Evolutionary conservation across 2,329 filamentous ascomycete species (phyloP), one percentile per base, ranked within the genome.

Genomic region (Cytospora piceae): DNA sequence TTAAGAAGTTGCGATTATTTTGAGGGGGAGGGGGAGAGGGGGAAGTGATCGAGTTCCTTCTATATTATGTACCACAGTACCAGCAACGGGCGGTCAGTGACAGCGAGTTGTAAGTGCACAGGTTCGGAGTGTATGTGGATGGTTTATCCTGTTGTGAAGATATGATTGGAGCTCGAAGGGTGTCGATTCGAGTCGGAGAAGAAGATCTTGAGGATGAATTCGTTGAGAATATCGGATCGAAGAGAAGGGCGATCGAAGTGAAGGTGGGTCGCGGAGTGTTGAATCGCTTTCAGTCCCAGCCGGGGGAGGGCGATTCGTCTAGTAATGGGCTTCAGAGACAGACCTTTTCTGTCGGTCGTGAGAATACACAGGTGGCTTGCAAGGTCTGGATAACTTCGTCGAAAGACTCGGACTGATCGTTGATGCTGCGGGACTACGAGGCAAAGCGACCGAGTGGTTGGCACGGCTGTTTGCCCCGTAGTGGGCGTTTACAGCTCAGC

Each of bases 401-500:
- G 85, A 88, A 63, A 80, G 83, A 78, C 75, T 87, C 85, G 83
- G 84, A 83, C 82, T 82, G 85, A 84, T 93, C 90, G 87, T 82
- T 88, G 89, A 77, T 90, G 89, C 91, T 93, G 90, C 87, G 88
- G 90, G 90, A 92, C 91, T 93, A 87, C 88, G 86, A 85, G 86
- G 87, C 86, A 84, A 84, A 74, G 14, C 61, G 29, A 57, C 55
- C 61, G 80, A 79, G 79, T 77, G 75, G 77, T 74, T 74, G 72
- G 76, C 79, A 79, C 75, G 80, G 83, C 78, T 49, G 59, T 79
- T 37, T 37, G 82, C 83, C 87, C 88, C 89, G 89, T 87, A 93
- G 90, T 89, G 88, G 88, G 86, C 81, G 86, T 92, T 94, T 93
- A 96, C 90, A 94, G 91, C 90, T 90, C 90, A 91, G 88, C 89